Evolutionary conservation across 2,329 filamentous ascomycete genomes (phyloP).

Genomic region (Cladophialophora yegresii): DNA sequence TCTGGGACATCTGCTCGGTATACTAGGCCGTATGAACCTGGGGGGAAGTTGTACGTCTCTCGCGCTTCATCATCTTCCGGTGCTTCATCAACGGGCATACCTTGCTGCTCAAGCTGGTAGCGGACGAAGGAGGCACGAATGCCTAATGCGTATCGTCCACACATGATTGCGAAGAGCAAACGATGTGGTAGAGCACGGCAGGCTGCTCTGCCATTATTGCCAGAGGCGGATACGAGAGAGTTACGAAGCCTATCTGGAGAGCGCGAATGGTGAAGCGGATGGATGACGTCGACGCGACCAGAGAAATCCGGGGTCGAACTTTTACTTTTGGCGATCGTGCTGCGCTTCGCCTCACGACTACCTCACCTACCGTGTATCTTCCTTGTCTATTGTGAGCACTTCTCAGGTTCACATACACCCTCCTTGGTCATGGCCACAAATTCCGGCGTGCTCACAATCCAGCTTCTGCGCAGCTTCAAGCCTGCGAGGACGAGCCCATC

Average conservation of each 20-base stretch:
- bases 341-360: neutral
- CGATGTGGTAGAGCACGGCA: neutral
- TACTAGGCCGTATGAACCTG: constrained; percentile 80
- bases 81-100: constrained; percentile 71
- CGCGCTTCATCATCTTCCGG: constrained; percentile 70
- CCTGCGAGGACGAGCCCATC: constrained; percentile 22
- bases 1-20: constrained; percentile 75
- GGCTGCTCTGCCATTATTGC: neutral
- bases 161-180: constrained; percentile 55
- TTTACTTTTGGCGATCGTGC: neutral
- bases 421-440: constrained; percentile 18
- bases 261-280: neutral
- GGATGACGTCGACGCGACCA: constrained; percentile 16
- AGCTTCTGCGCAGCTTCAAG: constrained; percentile 8
- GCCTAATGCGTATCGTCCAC: constrained; percentile 66
- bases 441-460: neutral
- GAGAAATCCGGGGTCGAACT: constrained; percentile 10
- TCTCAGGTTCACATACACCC: neutral
- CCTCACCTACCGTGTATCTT: neutral
- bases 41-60: constrained; percentile 90
- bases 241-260: neutral
- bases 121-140: constrained; percentile 74
- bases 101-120: constrained; percentile 69
- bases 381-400: neutral
- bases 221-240: constrained; percentile 5